Conservation (phyloP, 1,284 basidiomycete species). For the Sparassis latifolia region DNA sequence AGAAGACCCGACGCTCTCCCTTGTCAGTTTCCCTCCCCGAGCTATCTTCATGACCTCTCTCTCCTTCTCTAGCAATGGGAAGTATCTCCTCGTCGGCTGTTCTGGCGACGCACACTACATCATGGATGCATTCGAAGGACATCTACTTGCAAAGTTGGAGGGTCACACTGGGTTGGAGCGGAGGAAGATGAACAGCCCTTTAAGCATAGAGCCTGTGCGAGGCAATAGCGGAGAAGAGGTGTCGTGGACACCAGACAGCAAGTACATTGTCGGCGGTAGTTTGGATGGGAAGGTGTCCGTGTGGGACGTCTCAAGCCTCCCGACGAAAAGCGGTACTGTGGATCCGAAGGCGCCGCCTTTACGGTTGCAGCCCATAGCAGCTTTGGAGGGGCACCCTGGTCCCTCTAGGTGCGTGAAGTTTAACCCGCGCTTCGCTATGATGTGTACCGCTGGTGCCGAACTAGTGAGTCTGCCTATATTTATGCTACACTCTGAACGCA, state of each 20-base stretch:
- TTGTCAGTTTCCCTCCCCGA: constrained; percentile 78
- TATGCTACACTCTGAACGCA: background rate
- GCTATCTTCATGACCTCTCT: constrained; percentile 89
- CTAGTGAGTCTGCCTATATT: constrained; percentile 49
- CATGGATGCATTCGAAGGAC: constrained; percentile 82
- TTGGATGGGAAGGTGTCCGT: constrained; percentile 74
- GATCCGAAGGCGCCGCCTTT: constrained; percentile 47
- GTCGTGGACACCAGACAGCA: constrained; percentile 88
- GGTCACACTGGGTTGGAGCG: constrained; percentile 63
- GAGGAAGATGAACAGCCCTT: constrained; percentile 37
- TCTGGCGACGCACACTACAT: constrained; percentile 91
- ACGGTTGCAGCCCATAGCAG: constrained; percentile 49
- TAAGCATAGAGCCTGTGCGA: constrained; percentile 62
- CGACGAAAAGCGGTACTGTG: constrained; percentile 39
- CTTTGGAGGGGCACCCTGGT: constrained; percentile 73
- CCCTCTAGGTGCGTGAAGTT: constrained; percentile 81
- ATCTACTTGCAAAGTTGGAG: constrained; percentile 76
- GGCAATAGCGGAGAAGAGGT: constrained; percentile 88
- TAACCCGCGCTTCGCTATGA: constrained; percentile 85
- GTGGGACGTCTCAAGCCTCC: constrained; percentile 74
- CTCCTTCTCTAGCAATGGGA: constrained; percentile 85
- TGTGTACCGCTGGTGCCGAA: constrained; percentile 81
- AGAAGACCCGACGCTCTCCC: constrained; percentile 70
- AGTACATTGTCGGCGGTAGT: constrained; percentile 79
- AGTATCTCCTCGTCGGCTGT: constrained; percentile 89